Base-by-base conservation (phyloP, 768 basidiomycete genomes). In the Tephrocybe sp. region DNA sequence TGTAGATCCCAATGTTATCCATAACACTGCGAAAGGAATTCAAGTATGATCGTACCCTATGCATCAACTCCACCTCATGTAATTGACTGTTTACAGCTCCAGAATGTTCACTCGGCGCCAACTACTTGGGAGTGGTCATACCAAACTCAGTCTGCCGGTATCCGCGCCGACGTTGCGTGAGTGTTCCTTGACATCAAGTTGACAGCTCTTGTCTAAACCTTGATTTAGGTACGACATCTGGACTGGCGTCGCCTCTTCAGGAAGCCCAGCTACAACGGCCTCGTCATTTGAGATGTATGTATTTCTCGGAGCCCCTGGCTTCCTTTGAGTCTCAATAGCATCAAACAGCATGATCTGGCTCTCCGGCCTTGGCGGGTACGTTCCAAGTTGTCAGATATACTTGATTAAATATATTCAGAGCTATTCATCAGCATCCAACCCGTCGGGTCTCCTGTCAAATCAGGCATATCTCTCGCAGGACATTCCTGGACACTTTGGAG, bases 341-440 rank as follows among this genome's bases (percentile, higher is more conserved):
- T 20, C 30, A 42, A 15, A 25, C 21, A 21, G 23, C 15, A 83
- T 83, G 80, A 80, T 83, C 53, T 83, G 81, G 81, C 73, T 83
- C 23, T 81, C 80, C 44, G 75, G 78, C 34, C 71, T 70, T 11
- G 81, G 80, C 61, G 76, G 76, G 80, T 81, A 62, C 3, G n/a
- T n/a, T 36, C 8, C 1, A n/a, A n/a, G n/a, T n/a, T n/a, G 28
- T 30, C 28, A 30, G 11, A 30, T 30, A 30, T 30, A 5, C 28
- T n/a, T n/a, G n/a, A n/a, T n/a, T n/a, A n/a, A n/a, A n/a, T n/a
- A n/a, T n/a, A n/a, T n/a, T n/a, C n/a, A n/a, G n/a, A n/a, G n/a
- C n/a, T n/a, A n/a, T n/a, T n/a, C n/a, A n/a, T n/a, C n/a, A 81
- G 81, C 18, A 77, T 81, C 42, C 73, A 78, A 53, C 82, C 81